Evolutionary conservation across 2,329 filamentous ascomycete genomes (phyloP).

Genomic region (Fusarium verticillioides): DNA sequence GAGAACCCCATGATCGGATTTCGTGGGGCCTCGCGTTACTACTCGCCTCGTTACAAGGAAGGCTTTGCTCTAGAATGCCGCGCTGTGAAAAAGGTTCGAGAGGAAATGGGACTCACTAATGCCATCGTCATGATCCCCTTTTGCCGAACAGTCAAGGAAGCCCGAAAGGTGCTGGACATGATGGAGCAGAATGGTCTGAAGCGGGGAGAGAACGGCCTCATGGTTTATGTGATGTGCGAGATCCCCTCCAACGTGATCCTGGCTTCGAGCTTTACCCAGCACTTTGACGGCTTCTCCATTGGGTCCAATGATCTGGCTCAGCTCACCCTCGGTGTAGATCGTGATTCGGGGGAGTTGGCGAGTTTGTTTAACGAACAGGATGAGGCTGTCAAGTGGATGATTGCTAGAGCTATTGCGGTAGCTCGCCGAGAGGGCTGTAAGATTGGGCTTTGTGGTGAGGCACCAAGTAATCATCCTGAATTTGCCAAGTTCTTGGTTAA

Average conservation of each 20-base stretch:
- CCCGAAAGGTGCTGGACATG: conserved; percentile 48
- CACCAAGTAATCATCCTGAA: conserved; percentile 53
- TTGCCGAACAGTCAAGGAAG: conserved; percentile 51
- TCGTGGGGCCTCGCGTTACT: conserved; percentile 55
- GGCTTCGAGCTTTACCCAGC: conserved; percentile 48
- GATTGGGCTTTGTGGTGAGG: conserved; percentile 54
- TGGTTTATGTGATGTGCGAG: conserved; percentile 56
- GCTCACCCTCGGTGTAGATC: conserved; percentile 53
- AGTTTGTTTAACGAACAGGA: conserved; percentile 54
- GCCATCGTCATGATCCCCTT: conserved; percentile 54
- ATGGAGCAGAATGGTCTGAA: conserved; percentile 53
- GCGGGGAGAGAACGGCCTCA: conserved; percentile 49
- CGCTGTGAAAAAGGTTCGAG: conserved; percentile 52
- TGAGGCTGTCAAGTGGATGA: conserved; percentile 54
- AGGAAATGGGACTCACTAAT: conserved; percentile 52
- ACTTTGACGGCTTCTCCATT: conserved; percentile 56
- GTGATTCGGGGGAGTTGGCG: conserved; percentile 51
- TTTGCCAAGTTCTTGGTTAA: conserved; percentile 52
- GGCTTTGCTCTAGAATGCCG: conserved; percentile 54
- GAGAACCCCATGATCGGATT: conserved; percentile 57
- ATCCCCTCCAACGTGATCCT: conserved; percentile 55
- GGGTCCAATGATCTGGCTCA: conserved; percentile 55
- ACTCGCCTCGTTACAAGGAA: conserved; percentile 52
- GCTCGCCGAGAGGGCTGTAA: conserved; percentile 48
- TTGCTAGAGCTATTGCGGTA: conserved; percentile 47